phyloP scores from a whole-genome alignment of 2,329 filamentous ascomycete species.

The Cordyceps cateniannulata region DNA sequence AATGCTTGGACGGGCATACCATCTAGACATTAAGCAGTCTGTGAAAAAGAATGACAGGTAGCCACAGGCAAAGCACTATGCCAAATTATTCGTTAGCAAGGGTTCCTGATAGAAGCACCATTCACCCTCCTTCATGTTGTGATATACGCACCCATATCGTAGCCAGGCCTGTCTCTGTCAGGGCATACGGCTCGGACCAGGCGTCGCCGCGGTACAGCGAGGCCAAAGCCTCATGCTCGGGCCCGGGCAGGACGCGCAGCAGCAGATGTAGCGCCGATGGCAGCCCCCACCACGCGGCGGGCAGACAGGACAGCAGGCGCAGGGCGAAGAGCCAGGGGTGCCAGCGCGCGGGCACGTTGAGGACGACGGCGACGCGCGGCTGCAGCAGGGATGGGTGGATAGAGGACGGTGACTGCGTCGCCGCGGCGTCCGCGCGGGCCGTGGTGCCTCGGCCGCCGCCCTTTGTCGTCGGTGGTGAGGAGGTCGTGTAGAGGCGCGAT shows the following conservation, averaged over 20 bases:
- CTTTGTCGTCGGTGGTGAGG: background rate
- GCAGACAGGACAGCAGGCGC: slow-evolving; percentile 64
- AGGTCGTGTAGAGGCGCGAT: background rate
- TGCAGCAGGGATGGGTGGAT: slow-evolving; percentile 48
- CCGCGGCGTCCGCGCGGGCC: background rate
- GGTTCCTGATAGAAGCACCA: background rate
- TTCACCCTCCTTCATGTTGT: background rate
- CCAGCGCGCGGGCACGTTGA: slow-evolving; percentile 67
- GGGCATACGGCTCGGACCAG: slow-evolving; percentile 25
- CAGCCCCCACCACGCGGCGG: slow-evolving; percentile 66
- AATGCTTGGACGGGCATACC: slow-evolving; percentile 40
- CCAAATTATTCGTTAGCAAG: slow-evolving; percentile 8
- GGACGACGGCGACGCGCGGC: slow-evolving; percentile 70
- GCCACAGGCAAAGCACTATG: slow-evolving; percentile 66
- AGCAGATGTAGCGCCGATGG: slow-evolving; percentile 63
- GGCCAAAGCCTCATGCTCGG: slow-evolving; percentile 21
- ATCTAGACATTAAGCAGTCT: slow-evolving; percentile 78
- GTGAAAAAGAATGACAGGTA: slow-evolving; percentile 80
- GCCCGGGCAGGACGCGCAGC: slow-evolving; percentile 49
- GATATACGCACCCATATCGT: slow-evolving; percentile 71
- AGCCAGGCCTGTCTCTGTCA: slow-evolving; percentile 65
- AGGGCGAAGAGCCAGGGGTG: slow-evolving; percentile 67
- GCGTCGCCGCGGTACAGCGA: slow-evolving; percentile 12
- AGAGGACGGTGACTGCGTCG: background rate
- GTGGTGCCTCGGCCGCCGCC: background rate